Evolutionary conservation across 805 yeast genomes (phyloP), one percentile per base, ranked within the genome.

Genomic region (Clavispora fructus): DNA sequence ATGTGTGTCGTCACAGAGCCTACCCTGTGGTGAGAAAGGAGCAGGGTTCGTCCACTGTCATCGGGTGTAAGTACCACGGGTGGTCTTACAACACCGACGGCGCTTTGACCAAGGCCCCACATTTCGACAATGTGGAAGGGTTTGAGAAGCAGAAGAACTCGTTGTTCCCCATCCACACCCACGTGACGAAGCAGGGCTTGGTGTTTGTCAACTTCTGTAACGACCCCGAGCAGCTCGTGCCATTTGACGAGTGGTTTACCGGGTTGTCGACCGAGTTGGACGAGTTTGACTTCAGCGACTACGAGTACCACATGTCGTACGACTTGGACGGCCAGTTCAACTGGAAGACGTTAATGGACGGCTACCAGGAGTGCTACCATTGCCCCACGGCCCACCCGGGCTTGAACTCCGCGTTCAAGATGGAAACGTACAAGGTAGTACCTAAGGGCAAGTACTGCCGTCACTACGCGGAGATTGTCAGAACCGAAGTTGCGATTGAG

Each of bases 301-400:
- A 80, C 55, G 83, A 80, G 53, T 80, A 79, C 63, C 79, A 80
- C 62, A 78, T 79, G 83, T 75, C 82, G 13, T 80, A 79, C 53
- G 84, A 80, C 58, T 68, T 80, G 39, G 83, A 79, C 52, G 85
- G 85, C 42, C 66, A 76, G 55, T 80, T 80, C 67, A 80, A 80
- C 65, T 80, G 85, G 85, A 80, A 80, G 56, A 80, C 85, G 5
- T 68, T 80, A 49, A 79, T 80, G 83, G 85, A 80, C 55, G 84
- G 85, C 8, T 80, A 80, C 63, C 83, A 80, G 64, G 85, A 80
- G 62, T 80, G 85, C 55, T 80, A 80, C 63, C 85, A 80, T 60
- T 80, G 85, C 60, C 85, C 85, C 38, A 80, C 84, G 10, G 84
- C 84, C 1, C 85, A 80, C 53, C 84, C 84, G 5, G 84, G 84